Evolutionary conservation across 129 eudicot genomes (phyloP), one percentile per base, ranked within the genome.

Genomic region (Saposhnikovia divaricata): DNA sequence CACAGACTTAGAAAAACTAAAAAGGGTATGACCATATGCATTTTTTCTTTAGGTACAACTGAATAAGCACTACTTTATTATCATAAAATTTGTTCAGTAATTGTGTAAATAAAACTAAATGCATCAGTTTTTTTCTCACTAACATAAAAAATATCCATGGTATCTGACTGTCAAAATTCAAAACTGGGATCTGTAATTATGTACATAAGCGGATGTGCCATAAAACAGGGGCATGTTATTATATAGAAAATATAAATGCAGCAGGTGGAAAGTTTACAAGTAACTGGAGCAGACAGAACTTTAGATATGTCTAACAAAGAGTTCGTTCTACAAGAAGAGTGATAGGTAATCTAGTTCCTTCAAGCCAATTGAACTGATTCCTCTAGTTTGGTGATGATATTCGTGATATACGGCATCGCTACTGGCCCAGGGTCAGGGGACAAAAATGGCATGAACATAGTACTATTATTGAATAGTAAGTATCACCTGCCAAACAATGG

Each of bases 401-500:
- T 19, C 12, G 12, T 21, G 12, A 21, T 21, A 19, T 21, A 57
- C 23, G 11, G 9, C 59, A 51, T 51, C 6, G 57, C 57, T 50
- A 50, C 65, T 21, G 65, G 28, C 27, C 25, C 9, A 7, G 5
- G 68, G 69, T 25, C 69, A n/a, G 69, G 44, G 37, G 37, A 2
- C 37, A 34, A 34, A 34, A 34, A 15, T 27, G n/a, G 21, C 23
- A 39, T 34, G 37, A 34, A 34, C 37, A 34, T 34, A 39, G n/a
- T 2, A 72, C 11, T 42, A 74, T 4, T 16, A 5, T 12, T 43
- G 27, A 66, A 5, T 12, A 50, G 27, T 51, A 39, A 45, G 19
- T 21, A 21, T 66, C 69, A 95, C 98, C 98, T 95, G 99, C 99
- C 99, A 95, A 76, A 95, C 95, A 80, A 90, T 92, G 39, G 97